Conservation (phyloP, 352 stramenopile species). For the Poterioochromonas sp. region DNA sequence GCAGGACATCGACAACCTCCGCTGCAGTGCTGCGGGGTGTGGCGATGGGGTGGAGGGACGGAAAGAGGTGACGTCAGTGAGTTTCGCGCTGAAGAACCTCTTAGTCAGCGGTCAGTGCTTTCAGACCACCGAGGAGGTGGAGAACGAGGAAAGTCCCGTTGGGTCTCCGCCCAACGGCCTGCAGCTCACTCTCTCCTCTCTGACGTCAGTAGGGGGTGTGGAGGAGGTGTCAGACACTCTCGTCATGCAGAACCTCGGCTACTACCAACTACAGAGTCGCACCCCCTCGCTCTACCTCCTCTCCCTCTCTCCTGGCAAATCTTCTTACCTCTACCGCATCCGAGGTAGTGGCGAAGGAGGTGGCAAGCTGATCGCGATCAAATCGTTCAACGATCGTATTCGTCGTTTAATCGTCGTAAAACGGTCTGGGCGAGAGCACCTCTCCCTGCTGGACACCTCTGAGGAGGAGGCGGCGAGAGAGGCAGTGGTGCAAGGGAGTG, state of each 20-base stretch:
- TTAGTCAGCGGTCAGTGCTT: conserved; percentile 77
- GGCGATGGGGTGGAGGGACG: conserved; percentile 32
- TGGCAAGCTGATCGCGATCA: conserved; percentile 5
- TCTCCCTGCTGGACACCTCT: conserved; percentile 54
- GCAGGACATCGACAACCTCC: conserved; percentile 82
- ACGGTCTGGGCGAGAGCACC: conserved; percentile 69
- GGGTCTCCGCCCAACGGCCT: conserved; percentile 67
- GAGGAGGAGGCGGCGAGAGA: conserved; percentile 21
- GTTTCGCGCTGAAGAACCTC: conserved; percentile 73
- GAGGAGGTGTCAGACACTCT: conserved; percentile 78
- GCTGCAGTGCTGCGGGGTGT: conserved; percentile 37
- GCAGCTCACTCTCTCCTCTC: conserved; percentile 63
- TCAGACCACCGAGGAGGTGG: conserved; percentile 39
- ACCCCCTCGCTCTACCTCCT: conserved; percentile 87
- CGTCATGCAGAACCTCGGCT: conserved; percentile 98
- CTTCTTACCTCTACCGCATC: conserved; percentile 55
- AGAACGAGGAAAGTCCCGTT: background rate
- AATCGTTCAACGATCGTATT: conserved; percentile 71
- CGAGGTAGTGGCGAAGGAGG: background rate
- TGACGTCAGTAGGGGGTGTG: background rate
- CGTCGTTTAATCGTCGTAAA: conserved; percentile 79
- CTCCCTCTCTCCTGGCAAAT: conserved; percentile 65
- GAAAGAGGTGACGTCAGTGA: conserved; percentile 49
- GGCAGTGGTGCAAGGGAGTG: background rate
- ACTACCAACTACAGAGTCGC: conserved; percentile 91